Base-by-base conservation (phyloP, 177 flowering plant genomes). In the Vitis hybrid region DNA sequence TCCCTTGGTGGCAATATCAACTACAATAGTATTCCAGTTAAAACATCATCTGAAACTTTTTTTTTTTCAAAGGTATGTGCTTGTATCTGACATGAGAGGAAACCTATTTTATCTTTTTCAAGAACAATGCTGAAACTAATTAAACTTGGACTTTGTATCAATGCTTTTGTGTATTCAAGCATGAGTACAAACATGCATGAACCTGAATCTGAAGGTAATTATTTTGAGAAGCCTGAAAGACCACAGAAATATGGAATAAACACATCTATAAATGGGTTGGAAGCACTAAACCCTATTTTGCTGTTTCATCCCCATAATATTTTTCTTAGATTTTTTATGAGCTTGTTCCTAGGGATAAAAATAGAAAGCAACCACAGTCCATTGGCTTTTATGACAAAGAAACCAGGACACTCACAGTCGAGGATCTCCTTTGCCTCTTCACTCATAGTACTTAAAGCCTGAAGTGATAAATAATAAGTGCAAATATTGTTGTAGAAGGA, bases 151-250 rank as follows among this genome's bases (percentile, higher is more conserved):
- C 26, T 22, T 22, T 22, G 26, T 22, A 22, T 22, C 26, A 22
- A 22, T 22, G 2, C 26, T 22, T 22, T 22, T 22, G 26, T 22
- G 26, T 22, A 22, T 22, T 22, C 26, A 22, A 22, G 26, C 26
- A 22, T 22, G 26, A 22, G 26, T 22, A 22, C 26, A 22, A 22
- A 22, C 26, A 22, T 22, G 26, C 26, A 22, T 10, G 3, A 80
- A 82, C 90, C 79, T 87, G 89, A 60, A 89, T 83, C 1, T 88
- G 80, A 16, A 89, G 84, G 68, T 89, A 86, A 18, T 74, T 85
- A 0, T 73, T 58, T 64, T 80, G 65, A 1, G 69, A 78, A 50
- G 91, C 81, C 70, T 85, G 75, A 22, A 85, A 82, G 33, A 81
- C 66, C 0, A 61, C 64, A 26, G 83, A 67, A 29, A 80, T 65